Percentiles rank a stretch among this genome's conserved stretches.
These are phyloP conservation scores for Solanum gandarillasii DNA, from an alignment of 257 asterid species.

Conservation along the genomic window DNA sequence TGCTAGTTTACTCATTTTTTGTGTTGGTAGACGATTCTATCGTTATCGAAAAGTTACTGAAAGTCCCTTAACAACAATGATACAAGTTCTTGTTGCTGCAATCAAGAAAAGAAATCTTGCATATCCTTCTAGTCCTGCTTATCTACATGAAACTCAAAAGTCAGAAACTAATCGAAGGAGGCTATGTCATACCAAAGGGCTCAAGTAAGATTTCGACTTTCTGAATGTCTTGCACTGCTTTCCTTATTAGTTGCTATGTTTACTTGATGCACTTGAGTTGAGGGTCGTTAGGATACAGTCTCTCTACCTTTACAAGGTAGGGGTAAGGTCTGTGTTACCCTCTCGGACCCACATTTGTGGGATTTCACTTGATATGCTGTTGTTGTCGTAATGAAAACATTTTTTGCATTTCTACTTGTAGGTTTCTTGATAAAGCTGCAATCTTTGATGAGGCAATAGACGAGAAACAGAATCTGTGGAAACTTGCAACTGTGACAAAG, in stretches of 20 bases:
- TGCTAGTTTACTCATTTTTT: constrained; percentile 31
- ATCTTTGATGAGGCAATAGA: constrained; percentile 28
- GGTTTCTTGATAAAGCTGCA: constrained; percentile 87
- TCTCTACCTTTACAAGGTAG: neutral
- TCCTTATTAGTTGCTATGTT: neutral
- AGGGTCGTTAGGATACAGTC: neutral
- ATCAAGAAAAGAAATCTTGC: constrained; percentile 21
- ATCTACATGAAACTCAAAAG: constrained; percentile 38
- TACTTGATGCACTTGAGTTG: neutral
- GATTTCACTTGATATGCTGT: neutral
- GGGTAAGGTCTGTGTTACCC: neutral
- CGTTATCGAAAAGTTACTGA: constrained; percentile 43
- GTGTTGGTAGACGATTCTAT: constrained; percentile 36
- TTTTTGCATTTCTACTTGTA: neutral
- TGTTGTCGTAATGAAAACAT: neutral
- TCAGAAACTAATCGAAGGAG: constrained; percentile 13
- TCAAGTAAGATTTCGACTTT: constrained; percentile 3
- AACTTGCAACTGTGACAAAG: constrained; percentile 40
- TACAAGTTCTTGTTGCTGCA: constrained; percentile 59
- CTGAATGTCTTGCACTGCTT: neutral
- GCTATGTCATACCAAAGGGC: constrained; percentile 48
- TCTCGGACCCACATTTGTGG: too few species aligned
- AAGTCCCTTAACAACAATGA: constrained; percentile 67
- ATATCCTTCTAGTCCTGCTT: constrained; percentile 29
- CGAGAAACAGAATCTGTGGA: constrained; percentile 41